phyloP scores from a whole-genome alignment of 1,139 yeast species.

The Yamadazyma mexicana region DNA sequence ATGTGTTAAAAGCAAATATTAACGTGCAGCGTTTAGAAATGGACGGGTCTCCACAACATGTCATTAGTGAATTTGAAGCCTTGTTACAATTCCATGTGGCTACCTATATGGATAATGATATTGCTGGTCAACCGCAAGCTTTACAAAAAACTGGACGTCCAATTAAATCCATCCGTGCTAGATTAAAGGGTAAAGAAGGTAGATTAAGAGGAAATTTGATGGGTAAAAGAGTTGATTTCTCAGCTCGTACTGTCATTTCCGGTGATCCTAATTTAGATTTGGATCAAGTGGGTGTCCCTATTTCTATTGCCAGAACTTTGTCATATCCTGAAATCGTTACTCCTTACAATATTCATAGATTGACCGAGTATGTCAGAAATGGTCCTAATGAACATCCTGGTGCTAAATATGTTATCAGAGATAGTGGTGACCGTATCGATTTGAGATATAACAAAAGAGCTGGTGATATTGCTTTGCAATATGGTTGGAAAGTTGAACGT shows the following conservation, averaged over 20 bases:
- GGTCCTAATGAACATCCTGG: slow-evolving; percentile 99
- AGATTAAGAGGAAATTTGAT: slow-evolving; percentile 96
- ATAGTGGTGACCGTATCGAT: slow-evolving; percentile 98
- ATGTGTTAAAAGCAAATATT: slow-evolving; percentile 92
- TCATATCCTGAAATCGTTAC: slow-evolving; percentile 98
- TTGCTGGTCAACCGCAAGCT: slow-evolving; percentile 99
- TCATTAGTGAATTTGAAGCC: slow-evolving; percentile 93
- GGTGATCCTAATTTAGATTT: slow-evolving; percentile 98
- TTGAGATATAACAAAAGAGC: slow-evolving; percentile 96
- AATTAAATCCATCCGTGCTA: slow-evolving; percentile 95
- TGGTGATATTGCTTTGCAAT: slow-evolving; percentile 95
- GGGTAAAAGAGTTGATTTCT: slow-evolving; percentile 99
- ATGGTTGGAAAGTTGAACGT: slow-evolving; percentile 99
- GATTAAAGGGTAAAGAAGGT: slow-evolving; percentile 99
- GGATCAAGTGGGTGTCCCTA: slow-evolving; percentile 98
- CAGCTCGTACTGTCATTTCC: slow-evolving; percentile 98
- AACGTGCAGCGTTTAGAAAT: slow-evolving; percentile 94
- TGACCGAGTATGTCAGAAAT: slow-evolving; percentile 90
- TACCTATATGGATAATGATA: slow-evolving; percentile 99
- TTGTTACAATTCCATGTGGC: slow-evolving; percentile 97
- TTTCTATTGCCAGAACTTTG: slow-evolving; percentile 90
- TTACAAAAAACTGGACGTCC: slow-evolving; percentile 98
- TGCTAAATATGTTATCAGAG: slow-evolving; percentile 97
- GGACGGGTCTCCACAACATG: slow-evolving; percentile 99
- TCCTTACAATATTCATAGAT: slow-evolving; percentile 90